These are phyloP conservation scores for Aschersonia sp. DNA, from an alignment of 2,329 filamentous ascomycete species.

Conservation along the genomic window DNA sequence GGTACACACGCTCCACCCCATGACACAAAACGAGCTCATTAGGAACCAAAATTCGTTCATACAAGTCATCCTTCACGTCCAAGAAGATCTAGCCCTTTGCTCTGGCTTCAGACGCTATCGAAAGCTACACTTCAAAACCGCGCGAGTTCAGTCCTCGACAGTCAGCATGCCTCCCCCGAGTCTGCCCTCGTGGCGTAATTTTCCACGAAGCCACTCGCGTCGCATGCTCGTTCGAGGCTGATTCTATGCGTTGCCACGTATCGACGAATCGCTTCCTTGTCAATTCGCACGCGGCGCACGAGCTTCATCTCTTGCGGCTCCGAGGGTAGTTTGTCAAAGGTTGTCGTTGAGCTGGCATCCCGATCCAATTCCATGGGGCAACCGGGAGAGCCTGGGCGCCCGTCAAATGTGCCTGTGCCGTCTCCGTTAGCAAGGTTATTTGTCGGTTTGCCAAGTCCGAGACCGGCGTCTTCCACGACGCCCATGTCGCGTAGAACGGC, in stretches of 20 bases:
- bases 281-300: constrained; percentile 34
- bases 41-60: no score
- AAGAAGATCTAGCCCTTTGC: not conserved
- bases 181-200: constrained; percentile 33
- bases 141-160: constrained; percentile 2
- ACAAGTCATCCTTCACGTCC: no score
- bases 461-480: constrained; percentile 44
- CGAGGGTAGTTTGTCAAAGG: not conserved
- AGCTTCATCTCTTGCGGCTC: constrained; percentile 3
- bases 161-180: constrained; percentile 4
- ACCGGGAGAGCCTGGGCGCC: no score
- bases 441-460: constrained; percentile 24
- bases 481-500: constrained; percentile 68
- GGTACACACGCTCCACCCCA: no score
- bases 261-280: constrained; percentile 42
- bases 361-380: no score
- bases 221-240: constrained; percentile 51
- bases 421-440: constrained; percentile 3
- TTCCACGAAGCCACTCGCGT: constrained; percentile 60
- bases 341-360: no score
- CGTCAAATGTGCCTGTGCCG: constrained; percentile 8
- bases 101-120: not conserved
- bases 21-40: no score
- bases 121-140: no score
- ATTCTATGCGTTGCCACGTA: constrained; percentile 54